Base-by-base conservation (phyloP, 2,329 filamentous ascomycete species). In the Stachybotrys elegans region DNA sequence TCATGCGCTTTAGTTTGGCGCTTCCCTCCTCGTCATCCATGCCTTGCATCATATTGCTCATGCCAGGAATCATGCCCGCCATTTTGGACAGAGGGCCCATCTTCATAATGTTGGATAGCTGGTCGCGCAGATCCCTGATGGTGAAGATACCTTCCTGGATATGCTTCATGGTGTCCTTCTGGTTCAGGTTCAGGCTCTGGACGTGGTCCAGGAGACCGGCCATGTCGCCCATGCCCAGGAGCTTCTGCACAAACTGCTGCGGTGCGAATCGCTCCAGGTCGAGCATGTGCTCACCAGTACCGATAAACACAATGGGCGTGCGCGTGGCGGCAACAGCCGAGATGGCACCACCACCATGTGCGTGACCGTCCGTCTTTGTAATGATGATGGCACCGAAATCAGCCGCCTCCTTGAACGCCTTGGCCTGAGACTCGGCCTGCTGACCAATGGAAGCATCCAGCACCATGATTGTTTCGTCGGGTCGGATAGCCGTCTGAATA, bases 131-230 rank as follows among this genome's bases (percentile, higher is more conserved):
- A 63, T 98, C 93, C 44, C 93, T 86, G 25, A 98, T 79, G 0
- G 93, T 95, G 67, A 97, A 98, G 51, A 96, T 91, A 44, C 93
- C 93, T 59, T 96, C 92, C 6, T 89, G 86, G 53, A 98, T 94
- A 70, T 98, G 92, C 73, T 98, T 98, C 77, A 98, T 96, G 4
- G 93, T 97, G 58, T 97, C 92, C 68, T 98, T 97, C 54, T 96
- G 93, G 66, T 97, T 91, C 40, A 96, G 79, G 63, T 95, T 96
- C 42, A 98, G 78, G 23, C 86, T 88, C 63, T 98, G 93, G 2
- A 98, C 93, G 61, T 98, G 93, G 67, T 98, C 93, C 11, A 98
- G 88, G 23, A 98, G 70, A 0, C 93, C 92, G 21, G 88, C 85
- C 76, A 98, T 94, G 58, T 98, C 93, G 37, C 93, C 93, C 90